Evolutionary conservation across 371 early-diverging fungal species (phyloP).

Genomic region (Rhizopus arrhizus): DNA sequence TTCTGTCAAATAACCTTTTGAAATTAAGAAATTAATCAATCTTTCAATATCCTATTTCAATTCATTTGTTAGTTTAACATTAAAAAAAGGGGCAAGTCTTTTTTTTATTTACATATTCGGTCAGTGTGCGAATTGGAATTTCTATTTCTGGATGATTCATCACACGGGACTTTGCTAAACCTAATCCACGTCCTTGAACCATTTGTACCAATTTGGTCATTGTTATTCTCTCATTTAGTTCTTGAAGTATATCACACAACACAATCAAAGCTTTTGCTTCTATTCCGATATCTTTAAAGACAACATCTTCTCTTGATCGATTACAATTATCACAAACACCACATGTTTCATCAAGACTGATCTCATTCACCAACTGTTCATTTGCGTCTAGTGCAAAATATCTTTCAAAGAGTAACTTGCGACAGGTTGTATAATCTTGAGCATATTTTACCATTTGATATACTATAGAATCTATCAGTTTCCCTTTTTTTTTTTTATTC

Average conservation of each 20-base stretch:
- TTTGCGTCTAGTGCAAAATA: constrained; percentile 56
- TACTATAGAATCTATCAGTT: constrained; percentile 34
- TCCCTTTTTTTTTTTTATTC: not conserved
- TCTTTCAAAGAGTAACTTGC: constrained; percentile 66
- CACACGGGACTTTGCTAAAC: constrained; percentile 38
- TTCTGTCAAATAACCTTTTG: constrained; percentile 14
- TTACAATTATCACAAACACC: constrained; percentile 60
- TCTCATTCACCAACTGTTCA: constrained; percentile 34
- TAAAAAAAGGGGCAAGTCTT: not conserved
- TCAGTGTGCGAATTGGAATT: constrained; percentile 37
- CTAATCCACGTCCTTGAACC: constrained; percentile 47
- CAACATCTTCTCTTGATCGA: constrained; percentile 18
- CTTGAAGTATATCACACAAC: constrained; percentile 40
- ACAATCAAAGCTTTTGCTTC: constrained; percentile 49
- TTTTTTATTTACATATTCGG: constrained; percentile 26
- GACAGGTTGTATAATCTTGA: constrained; percentile 63
- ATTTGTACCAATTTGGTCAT: constrained; percentile 55
- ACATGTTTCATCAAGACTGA: constrained; percentile 45
- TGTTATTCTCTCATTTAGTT: constrained; percentile 51
- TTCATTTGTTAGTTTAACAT: not conserved
- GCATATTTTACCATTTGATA: constrained; percentile 69
- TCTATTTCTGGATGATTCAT: constrained; percentile 32
- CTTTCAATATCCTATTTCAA: constrained; percentile 27
- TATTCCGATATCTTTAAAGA: constrained; percentile 35
- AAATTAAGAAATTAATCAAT: constrained; percentile 18